phyloP scores from a whole-genome alignment of 179 eudicot species.

The Heliamphora pulchella region DNA sequence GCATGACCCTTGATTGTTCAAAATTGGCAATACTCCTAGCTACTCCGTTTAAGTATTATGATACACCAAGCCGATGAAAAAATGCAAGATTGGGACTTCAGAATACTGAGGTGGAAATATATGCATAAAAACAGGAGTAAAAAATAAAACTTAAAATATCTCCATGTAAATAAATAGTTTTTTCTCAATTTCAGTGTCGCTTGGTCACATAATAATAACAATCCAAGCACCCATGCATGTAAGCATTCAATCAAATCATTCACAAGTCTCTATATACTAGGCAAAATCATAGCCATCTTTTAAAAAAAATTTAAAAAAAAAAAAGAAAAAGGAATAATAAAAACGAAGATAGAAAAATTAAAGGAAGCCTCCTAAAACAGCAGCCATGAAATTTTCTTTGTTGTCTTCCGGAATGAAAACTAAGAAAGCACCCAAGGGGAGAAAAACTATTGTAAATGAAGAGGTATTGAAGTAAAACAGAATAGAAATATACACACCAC shows the following conservation, averaged over 20 bases:
- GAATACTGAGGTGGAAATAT: neutral
- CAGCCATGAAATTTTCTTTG: neutral
- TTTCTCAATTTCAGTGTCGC: neutral
- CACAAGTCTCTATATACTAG: neutral
- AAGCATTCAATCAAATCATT: no score
- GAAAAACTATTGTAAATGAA: neutral
- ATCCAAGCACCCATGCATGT: neutral
- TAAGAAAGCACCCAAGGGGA: neutral
- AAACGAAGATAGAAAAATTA: neutral
- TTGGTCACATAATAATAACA: neutral
- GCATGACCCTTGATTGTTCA: neutral
- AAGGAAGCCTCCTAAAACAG: neutral
- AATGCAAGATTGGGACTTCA: neutral
- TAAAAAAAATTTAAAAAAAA: no score
- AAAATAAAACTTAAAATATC: neutral
- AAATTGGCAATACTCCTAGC: neutral
- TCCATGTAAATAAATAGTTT: neutral
- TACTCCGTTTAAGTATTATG: neutral
- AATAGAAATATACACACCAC: neutral
- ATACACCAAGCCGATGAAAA: neutral
- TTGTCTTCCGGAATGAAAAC: neutral
- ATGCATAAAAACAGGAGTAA: neutral
- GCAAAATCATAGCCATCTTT: no score
- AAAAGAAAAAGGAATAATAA: neutral
- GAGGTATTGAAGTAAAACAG: neutral